Percentiles rank a stretch among this genome's conserved stretches.
These are phyloP conservation scores for Conoideocrella luteorostrata DNA, from an alignment of 2,329 filamentous ascomycete species.

Conservation along the genomic window DNA sequence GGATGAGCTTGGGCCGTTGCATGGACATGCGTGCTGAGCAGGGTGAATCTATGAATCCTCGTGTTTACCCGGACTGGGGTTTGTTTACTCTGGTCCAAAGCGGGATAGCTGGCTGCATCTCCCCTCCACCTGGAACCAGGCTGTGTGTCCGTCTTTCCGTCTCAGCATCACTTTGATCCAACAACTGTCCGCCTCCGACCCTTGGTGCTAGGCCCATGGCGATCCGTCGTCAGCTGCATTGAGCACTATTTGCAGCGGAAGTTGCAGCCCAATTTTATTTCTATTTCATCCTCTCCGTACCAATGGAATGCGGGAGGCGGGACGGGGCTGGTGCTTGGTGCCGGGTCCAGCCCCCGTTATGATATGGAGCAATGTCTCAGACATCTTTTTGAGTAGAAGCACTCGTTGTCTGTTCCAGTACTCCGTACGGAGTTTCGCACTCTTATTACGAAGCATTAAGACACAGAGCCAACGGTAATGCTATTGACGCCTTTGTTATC, in stretches of 20 bases:
- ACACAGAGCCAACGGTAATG: too few species aligned
- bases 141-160: conserved; percentile 5
- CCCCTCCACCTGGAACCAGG: conserved; percentile 11
- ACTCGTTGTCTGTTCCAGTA: too few species aligned
- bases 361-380: too few species aligned
- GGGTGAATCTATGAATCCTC: conserved; percentile 18
- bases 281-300: neutral
- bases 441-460: too few species aligned
- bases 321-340: neutral
- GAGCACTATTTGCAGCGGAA: neutral
- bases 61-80: conserved; percentile 15
- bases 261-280: conserved; percentile 1
- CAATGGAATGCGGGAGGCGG: conserved; percentile 10
- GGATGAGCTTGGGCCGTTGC: conserved; percentile 15
- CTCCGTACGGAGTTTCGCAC: too few species aligned
- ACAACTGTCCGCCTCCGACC: conserved; percentile 4
- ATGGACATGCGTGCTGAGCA: conserved; percentile 12
- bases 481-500: too few species aligned
- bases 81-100: conserved; percentile 21
- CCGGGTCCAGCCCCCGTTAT: too few species aligned
- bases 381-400: too few species aligned
- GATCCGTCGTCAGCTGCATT: conserved; percentile 1
- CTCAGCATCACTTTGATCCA: conserved; percentile 8
- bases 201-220: neutral
- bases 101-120: conserved; percentile 15